Conservation (phyloP, 169 alveolate genomes). For the Cryptosporidium meleagridis region DNA sequence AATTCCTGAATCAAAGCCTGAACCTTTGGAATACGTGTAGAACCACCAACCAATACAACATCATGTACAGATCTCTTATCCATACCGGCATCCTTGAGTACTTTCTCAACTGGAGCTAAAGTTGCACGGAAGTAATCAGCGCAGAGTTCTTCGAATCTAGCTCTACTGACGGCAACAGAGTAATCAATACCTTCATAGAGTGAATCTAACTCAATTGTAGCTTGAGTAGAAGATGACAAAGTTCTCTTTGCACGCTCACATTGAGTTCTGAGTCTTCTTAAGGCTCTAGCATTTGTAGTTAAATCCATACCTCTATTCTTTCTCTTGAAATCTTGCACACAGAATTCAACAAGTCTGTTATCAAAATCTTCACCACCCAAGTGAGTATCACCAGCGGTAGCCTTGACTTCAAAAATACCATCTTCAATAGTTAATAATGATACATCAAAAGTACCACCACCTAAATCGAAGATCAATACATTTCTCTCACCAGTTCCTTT, state of each 20-base stretch:
- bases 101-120: conserved; percentile 90
- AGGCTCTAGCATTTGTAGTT: conserved; percentile 92
- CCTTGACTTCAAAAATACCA: conserved; percentile 98
- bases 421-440: conserved; percentile 96
- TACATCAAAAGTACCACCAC: conserved; percentile 99
- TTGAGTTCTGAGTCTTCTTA: conserved; percentile 96
- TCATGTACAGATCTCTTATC: conserved; percentile 92
- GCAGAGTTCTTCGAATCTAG: conserved; percentile 92
- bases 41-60: conserved; percentile 96
- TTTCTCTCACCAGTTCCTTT: conserved; percentile 92
- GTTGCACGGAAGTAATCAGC: conserved; percentile 89
- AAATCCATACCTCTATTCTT: conserved; percentile 93
- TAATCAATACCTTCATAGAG: conserved; percentile 89
- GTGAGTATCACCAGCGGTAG: conserved; percentile 99
- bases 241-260: conserved; percentile 98
- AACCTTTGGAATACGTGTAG: conserved; percentile 95
- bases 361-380: conserved; percentile 99
- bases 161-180: conserved; percentile 90
- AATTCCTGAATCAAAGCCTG: conserved; percentile 91
- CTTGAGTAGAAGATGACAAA: conserved; percentile 91
- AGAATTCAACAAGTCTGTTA: conserved; percentile 96
- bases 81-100: conserved; percentile 89
- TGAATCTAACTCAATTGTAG: conserved; percentile 87
- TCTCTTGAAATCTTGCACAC: conserved; percentile 92
- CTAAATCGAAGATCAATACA: conserved; percentile 98